Evolutionary conservation across 371 early-diverging fungal species (phyloP).

Genomic region (Mortierella sp.): DNA sequence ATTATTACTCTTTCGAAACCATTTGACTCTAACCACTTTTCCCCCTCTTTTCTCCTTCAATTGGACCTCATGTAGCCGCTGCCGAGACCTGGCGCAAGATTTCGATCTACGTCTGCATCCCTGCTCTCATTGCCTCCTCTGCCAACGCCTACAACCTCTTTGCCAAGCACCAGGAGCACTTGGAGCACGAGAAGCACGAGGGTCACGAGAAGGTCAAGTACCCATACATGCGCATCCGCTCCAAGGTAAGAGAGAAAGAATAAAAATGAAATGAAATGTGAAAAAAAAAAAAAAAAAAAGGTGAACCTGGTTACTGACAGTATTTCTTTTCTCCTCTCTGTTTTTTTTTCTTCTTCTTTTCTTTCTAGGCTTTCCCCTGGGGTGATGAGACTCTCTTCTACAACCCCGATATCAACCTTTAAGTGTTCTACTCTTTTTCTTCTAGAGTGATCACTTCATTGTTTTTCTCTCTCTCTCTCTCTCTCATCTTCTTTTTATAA

Average conservation of each 20-base stretch:
- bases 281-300: conserved; percentile 5
- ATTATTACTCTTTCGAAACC: too few relatives aligned
- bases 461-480: neutral
- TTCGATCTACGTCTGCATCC: conserved; percentile 50
- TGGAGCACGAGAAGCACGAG: conserved; percentile 52
- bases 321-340: too few relatives aligned
- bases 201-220: conserved; percentile 49
- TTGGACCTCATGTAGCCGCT: conserved; percentile 29
- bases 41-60: neutral
- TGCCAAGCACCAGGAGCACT: conserved; percentile 53
- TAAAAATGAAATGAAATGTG: too few relatives aligned
- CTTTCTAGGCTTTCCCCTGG: conserved; percentile 52
- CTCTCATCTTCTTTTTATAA: neutral
- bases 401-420: conserved; percentile 54
- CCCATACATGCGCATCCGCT: conserved; percentile 52
- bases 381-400: conserved; percentile 57
- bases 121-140: conserved; percentile 45
- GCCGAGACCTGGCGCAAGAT: conserved; percentile 56
- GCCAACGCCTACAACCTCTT: conserved; percentile 54
- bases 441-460: neutral
- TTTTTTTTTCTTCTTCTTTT: neutral
- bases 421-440: neutral
- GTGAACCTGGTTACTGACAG: too few relatives aligned
- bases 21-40: neutral
- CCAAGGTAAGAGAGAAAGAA: conserved; percentile 30